Base-by-base conservation (phyloP, 352 stramenopile species). In the Phytopythium ostracodes region DNA sequence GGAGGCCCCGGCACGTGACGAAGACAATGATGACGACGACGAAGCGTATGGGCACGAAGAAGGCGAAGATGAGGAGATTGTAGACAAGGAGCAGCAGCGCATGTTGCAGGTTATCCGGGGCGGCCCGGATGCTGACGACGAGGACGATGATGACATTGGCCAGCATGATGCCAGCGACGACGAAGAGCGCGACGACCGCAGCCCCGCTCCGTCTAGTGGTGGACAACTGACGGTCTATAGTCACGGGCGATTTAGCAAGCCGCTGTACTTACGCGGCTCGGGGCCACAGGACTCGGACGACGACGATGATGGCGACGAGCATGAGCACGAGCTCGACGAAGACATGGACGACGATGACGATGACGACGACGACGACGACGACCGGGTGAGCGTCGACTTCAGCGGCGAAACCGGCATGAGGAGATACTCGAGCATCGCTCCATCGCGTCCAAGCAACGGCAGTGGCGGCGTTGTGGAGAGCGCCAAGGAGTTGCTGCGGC, bases 351-450 rank as follows among this genome's bases (percentile, higher is more conserved):
- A 66, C 22, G 52, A 15, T 56, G 43, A 62, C 6, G 29, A 38
- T 9, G 63, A 49, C 3, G 51, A 59, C 6, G 71, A 64, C 24
- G 49, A 60, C 25, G 66, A 62, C 18, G 64, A 76, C 20, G 55
- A 70, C 33, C n/a, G 22, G 1, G 29, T 36, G 14, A 63, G 46
- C 29, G 31, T 40, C 31, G 53, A 59, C 24, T 59, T 59, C n/a
- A 46, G 35, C 6, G 22, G 36, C 35, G 36, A 49, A 10, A 27
- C 35, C 18, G 51, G 51, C n/a, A 36, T 38, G 2, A 22, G 50
- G 18, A 12, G 27, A 25, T 49, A 49, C 20, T 25, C 17, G 0
- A n/a, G 20, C 7, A 24, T 49, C 20, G 10, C n/a, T 10, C 22
- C 42, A 25, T 25, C 42, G 6, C 42, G 42, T 25, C 20, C 42